Conservation (phyloP, 1,284 basidiomycete species). For the Exobasidium rhododendri region DNA sequence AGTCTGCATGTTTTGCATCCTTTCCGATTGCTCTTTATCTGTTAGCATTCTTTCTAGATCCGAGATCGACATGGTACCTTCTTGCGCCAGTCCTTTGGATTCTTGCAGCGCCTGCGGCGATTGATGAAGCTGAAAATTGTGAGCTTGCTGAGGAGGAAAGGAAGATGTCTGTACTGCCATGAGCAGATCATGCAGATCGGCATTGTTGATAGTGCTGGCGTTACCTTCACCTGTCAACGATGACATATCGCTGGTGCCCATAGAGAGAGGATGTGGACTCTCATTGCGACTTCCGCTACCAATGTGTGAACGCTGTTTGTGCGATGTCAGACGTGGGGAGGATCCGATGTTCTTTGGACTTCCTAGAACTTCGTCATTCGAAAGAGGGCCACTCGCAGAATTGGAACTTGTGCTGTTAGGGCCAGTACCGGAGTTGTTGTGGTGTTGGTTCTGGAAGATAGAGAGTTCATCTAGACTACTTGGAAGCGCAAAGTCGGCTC, state of each 20-base stretch:
- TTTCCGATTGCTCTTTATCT: conserved; percentile 39
- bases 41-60: conserved; percentile 37
- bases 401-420: background rate
- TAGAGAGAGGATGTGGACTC: conserved; percentile 10
- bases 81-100: conserved; percentile 1
- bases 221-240: background rate
- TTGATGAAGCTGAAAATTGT: background rate
- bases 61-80: conserved; percentile 21
- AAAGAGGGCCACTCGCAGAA: conserved; percentile 7
- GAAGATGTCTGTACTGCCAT: conserved; percentile 1
- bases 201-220: background rate
- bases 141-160: conserved; percentile 11
- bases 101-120: background rate
- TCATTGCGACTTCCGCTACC: conserved; percentile 7
- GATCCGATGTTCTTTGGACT: background rate
- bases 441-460: conserved; percentile 31
- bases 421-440: conserved; percentile 27
- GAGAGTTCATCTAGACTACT: conserved; percentile 32
- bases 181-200: background rate
- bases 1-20: conserved; percentile 44
- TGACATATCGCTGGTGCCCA: background rate
- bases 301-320: background rate
- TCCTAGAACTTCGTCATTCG: background rate
- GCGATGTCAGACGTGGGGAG: background rate
- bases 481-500: conserved; percentile 27